Conservation (phyloP, 208 protist species). For the Acanthamoeba polyphaga region DNA sequence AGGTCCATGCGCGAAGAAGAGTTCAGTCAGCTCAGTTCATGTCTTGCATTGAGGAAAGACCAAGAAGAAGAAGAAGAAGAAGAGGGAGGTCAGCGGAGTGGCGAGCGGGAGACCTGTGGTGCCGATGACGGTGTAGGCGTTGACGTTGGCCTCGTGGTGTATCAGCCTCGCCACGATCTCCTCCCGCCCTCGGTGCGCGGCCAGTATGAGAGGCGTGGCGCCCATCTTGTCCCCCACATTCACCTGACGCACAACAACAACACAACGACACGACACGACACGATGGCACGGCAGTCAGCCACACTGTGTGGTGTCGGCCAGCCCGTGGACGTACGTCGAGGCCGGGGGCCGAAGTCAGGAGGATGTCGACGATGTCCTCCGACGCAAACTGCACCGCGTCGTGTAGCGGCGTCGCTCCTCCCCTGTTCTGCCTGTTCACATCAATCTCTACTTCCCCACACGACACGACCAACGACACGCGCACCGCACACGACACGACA, state of each 20-base stretch:
- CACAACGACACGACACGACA: too few relatives aligned
- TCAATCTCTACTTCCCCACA: background rate
- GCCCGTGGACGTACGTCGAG: background rate
- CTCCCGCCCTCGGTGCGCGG: background rate
- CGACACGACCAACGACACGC: background rate
- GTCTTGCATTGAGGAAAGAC: background rate
- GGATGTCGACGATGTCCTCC: constrained; percentile 17
- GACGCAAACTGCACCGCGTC: constrained; percentile 36
- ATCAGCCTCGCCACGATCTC: background rate
- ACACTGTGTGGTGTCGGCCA: too few relatives aligned
- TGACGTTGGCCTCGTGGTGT: background rate
- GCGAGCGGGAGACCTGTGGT: background rate
- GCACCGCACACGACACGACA: too few relatives aligned
- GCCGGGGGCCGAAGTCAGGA: background rate
- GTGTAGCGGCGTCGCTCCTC: constrained; percentile 18
- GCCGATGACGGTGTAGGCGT: constrained; percentile 15
- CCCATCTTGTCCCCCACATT: constrained; percentile 34
- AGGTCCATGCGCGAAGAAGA: too few relatives aligned
- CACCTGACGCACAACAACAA: background rate
- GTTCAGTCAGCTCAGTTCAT: background rate
- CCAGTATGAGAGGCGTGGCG: constrained; percentile 7
- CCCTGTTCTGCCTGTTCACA: constrained; percentile 14
- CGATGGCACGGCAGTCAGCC: too few relatives aligned
- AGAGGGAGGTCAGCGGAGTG: too few relatives aligned
- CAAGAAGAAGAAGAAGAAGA: background rate